phyloP scores from a whole-genome alignment of 805 yeast species.

The Starmerella stigmatis region DNA sequence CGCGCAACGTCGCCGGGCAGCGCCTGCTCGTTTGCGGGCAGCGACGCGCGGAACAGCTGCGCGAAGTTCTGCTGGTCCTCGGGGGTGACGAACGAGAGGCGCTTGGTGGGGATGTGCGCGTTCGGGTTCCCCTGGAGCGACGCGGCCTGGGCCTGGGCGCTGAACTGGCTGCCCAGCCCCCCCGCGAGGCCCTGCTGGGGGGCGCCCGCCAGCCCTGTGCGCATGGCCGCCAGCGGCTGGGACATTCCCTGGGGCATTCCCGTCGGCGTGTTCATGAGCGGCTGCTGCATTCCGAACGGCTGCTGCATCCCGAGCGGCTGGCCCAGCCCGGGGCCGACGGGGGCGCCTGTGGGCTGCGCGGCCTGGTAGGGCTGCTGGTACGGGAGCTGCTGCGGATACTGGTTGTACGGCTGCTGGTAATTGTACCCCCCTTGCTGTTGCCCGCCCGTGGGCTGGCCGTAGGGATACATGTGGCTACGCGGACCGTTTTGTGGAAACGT shows the following conservation, averaged over 20 bases:
- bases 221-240: background rate
- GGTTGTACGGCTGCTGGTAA: conserved; percentile 16
- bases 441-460: conserved; percentile 19
- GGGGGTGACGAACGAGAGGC: conserved; percentile 75
- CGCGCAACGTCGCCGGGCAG: conserved; percentile 52
- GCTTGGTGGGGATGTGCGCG: conserved; percentile 35
- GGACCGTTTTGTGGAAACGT: background rate
- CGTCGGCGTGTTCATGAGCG: conserved; percentile 14
- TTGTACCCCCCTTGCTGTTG: conserved; percentile 17
- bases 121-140: conserved; percentile 33
- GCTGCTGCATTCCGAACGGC: conserved; percentile 8
- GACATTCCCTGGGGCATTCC: conserved; percentile 2
- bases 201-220: background rate
- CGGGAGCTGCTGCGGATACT: conserved; percentile 1
- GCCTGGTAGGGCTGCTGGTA: conserved; percentile 11
- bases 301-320: too few species aligned
- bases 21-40: conserved; percentile 51
- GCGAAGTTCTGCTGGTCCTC: conserved; percentile 82
- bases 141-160: conserved; percentile 24
- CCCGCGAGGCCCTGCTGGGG: too few species aligned
- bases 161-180: conserved; percentile 9
- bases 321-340: too few species aligned
- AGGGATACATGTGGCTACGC: conserved; percentile 13
- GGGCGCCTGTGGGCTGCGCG: conserved; percentile 9
- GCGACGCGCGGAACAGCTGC: conserved; percentile 69